Evolutionary conservation across 495 filamentous ascomycete species (phyloP).

Genomic region (Lasiosphaeriaceae sp.): DNA sequence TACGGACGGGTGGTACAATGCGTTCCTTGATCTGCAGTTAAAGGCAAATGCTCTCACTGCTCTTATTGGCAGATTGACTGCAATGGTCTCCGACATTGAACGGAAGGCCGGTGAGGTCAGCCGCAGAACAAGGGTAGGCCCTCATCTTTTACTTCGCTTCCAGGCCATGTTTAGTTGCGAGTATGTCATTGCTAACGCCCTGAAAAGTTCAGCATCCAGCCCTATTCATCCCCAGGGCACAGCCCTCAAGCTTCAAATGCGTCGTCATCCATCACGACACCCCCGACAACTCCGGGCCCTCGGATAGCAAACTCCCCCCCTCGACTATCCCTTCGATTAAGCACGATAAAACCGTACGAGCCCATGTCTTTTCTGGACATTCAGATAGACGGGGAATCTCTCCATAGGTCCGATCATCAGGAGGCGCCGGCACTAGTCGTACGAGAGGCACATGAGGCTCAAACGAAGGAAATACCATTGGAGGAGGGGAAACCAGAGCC

Average conservation of each 20-base stretch:
- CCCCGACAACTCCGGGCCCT: slow-evolving; percentile 19
- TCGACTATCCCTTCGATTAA: slow-evolving; percentile 29
- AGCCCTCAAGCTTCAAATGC: slow-evolving; percentile 25
- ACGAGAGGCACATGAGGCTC: background rate
- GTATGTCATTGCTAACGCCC: slow-evolving; percentile 3
- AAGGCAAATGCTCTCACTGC: slow-evolving; percentile 59
- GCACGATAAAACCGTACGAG: slow-evolving; percentile 16
- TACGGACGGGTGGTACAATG: slow-evolving; percentile 77
- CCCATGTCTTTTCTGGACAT: slow-evolving; percentile 18
- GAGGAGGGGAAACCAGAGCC: background rate
- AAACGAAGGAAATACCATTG: background rate
- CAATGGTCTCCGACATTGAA: slow-evolving; percentile 74
- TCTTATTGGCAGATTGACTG: slow-evolving; percentile 58
- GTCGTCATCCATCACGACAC: slow-evolving; percentile 24
- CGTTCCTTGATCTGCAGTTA: slow-evolving; percentile 64
- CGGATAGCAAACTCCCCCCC: slow-evolving; percentile 26
- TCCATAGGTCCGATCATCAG: background rate
- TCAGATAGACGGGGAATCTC: slow-evolving; percentile 2
- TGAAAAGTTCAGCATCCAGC: slow-evolving; percentile 17
- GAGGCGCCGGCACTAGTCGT: background rate
- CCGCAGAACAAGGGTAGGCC: slow-evolving; percentile 53
- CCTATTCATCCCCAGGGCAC: slow-evolving; percentile 22
- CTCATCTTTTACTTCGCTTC: background rate
- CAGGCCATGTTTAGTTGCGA: background rate
- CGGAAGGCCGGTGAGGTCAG: slow-evolving; percentile 69